phyloP scores from a whole-genome alignment of 192 early-diverging fungal species.

The Dispira simplex region DNA sequence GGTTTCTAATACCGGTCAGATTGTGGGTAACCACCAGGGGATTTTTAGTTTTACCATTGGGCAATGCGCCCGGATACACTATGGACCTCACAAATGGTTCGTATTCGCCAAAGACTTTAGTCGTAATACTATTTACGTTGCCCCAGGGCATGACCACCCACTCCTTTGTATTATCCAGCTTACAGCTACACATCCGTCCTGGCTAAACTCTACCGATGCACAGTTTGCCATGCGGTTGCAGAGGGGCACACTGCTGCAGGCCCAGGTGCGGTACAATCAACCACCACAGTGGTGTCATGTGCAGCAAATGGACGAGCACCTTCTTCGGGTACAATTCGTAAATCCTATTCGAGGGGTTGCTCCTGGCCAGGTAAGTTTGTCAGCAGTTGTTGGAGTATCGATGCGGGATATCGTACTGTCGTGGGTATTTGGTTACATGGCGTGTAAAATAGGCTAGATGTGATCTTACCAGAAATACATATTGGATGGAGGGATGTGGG shows the following conservation, averaged over 20 bases:
- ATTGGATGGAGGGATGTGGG: too few species aligned
- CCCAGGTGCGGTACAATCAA: slow-evolving; percentile 46
- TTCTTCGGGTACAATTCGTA: slow-evolving; percentile 30
- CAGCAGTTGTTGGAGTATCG: too few species aligned
- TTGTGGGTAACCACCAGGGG: slow-evolving; percentile 14
- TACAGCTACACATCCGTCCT: slow-evolving; percentile 22
- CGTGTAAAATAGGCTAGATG: too few species aligned
- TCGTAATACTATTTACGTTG: slow-evolving; percentile 52
- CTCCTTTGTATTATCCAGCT: slow-evolving; percentile 15
- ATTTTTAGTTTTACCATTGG: slow-evolving; percentile 9
- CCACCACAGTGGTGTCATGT: slow-evolving; percentile 2
- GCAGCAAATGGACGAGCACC: background rate
- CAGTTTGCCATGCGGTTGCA: slow-evolving; percentile 13
- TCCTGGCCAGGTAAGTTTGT: slow-evolving; percentile 31
- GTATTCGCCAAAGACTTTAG: slow-evolving; percentile 48
- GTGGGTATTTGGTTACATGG: too few species aligned
- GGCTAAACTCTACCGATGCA: slow-evolving; percentile 22
- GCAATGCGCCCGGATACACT: slow-evolving; percentile 28
- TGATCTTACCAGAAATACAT: too few species aligned
- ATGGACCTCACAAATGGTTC: slow-evolving; percentile 54
- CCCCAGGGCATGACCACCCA: slow-evolving; percentile 27
- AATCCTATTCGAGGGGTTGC: slow-evolving; percentile 39
- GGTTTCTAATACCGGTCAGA: slow-evolving; percentile 12
- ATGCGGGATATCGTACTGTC: too few species aligned
- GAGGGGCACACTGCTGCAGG: slow-evolving; percentile 17